A percentile compares a stretch with the other conserved stretches of the same genome.
These are phyloP conservation scores for Ilyonectria destructans DNA, from an alignment of 2,329 filamentous ascomycete genomes.

Conservation along the genomic window DNA sequence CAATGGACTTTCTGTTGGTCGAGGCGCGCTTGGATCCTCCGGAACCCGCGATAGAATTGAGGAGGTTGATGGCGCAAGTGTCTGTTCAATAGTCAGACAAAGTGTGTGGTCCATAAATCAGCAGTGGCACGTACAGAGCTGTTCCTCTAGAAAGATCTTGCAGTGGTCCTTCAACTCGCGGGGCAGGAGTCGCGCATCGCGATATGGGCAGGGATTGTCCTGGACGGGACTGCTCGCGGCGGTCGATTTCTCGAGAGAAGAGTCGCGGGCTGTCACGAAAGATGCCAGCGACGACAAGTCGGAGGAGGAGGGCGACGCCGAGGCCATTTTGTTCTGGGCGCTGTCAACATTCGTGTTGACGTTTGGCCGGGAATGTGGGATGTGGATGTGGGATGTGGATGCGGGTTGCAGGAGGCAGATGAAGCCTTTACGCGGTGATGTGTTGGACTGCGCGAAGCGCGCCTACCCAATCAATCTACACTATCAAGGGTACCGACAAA, in stretches of 20 bases:
- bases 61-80: constrained; percentile 71
- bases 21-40: constrained; percentile 57
- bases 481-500: constrained; percentile 26
- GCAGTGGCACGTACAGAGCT: constrained; percentile 69
- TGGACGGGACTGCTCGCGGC: constrained; percentile 56
- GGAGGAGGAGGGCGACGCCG: constrained; percentile 39
- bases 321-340: constrained; percentile 42
- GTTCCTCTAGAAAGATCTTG: constrained; percentile 83
- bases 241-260: constrained; percentile 51
- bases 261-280: constrained; percentile 56
- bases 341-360: constrained; percentile 35
- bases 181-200: constrained; percentile 70
- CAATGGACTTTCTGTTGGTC: constrained; percentile 61
- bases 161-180: constrained; percentile 77
- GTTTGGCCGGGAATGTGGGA: constrained; percentile 13
- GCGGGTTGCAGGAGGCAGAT: constrained; percentile 3
- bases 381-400: constrained; percentile 15
- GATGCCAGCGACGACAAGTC: constrained; percentile 53
- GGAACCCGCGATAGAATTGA: constrained; percentile 75
- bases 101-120: background rate
- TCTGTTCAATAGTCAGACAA: constrained; percentile 44
- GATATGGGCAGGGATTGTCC: constrained; percentile 61
- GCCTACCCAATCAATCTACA: constrained; percentile 33
- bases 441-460: constrained; percentile 20
- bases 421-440: constrained; percentile 41